Base-by-base conservation (phyloP, 208 protist species). In the Chromosphaera perkinsii region DNA sequence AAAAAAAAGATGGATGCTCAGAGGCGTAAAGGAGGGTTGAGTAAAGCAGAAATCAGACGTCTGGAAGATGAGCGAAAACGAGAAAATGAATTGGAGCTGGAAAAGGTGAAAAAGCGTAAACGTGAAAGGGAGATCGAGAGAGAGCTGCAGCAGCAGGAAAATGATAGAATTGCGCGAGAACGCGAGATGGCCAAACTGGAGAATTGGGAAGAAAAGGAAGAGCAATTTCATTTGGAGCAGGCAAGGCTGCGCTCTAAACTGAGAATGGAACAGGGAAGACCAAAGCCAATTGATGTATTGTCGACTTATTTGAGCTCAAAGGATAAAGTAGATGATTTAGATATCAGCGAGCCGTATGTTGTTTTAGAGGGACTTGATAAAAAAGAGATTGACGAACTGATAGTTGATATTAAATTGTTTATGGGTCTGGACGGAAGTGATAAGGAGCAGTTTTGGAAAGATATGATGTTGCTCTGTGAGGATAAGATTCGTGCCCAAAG, bases 231-330 rank as follows among this genome's bases (percentile, higher is more conserved):
- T 43, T 51, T 78, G 1, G 12, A 81, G 24, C 83, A 89, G 60
- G 70, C 68, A 20, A 54, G 54, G 1, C 27, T 75, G 10, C 57
- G 81, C 4, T 72, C 74, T 36, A 59, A 83, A 31, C 83, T 85
- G 37, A 57, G 88, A 35, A 42, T 91, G 3, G 55, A 69, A 1
- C 73, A 91, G 43, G 66, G 61, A 7, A 55, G 89, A 29, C 72
- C 83, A 20, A 83, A 81, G 60, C 83, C 88, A 36, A 81, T 93
- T 40, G 89, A 93, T 73, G 55, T 84, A 9, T 49, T 93, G 12
- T 63, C 66, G 0, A 79, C 78, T 27, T 85, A 86, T 51, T 63
- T 88, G 5, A 66, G 62, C 14, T 55, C 59, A 9, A 63, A 74
- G 40, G 42, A 75, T 31, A 59, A 82, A 10, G 75, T 77, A 26